phyloP scores from a whole-genome alignment of 148 eudicot species.

The Rhododendron ferrugineum region DNA sequence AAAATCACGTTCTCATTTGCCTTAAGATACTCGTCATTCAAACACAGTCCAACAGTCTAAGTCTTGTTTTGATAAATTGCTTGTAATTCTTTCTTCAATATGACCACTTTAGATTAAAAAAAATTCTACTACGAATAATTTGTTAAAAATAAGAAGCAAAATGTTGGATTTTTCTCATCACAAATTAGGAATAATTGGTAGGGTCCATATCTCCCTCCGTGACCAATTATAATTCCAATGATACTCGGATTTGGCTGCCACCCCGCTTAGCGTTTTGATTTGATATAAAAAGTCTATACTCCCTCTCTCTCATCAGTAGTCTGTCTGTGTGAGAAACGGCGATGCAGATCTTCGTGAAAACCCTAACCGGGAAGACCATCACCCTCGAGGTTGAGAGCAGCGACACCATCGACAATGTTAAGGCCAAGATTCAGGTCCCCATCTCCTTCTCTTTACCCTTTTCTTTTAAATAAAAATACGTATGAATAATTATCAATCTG shows the following conservation, averaged over 20 bases:
- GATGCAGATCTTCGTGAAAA: constrained; percentile 20
- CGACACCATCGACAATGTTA: constrained; percentile 18
- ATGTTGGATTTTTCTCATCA: not conserved
- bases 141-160: too few relatives aligned
- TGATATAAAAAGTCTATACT: not conserved
- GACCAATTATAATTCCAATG: not conserved
- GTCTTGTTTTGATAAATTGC: too few relatives aligned
- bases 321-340: not conserved
- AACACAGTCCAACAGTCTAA: too few relatives aligned
- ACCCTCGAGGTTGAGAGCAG: constrained; percentile 18
- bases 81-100: too few relatives aligned
- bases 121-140: too few relatives aligned
- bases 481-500: not conserved
- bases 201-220: not conserved
- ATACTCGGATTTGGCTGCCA: not conserved
- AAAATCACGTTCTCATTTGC: too few relatives aligned
- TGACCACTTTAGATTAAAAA: too few relatives aligned
- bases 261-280: not conserved
- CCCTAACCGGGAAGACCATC: constrained; percentile 16
- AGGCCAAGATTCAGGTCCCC: constrained; percentile 18
- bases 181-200: not conserved
- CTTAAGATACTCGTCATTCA: too few relatives aligned
- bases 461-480: too few relatives aligned
- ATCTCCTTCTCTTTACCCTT: not conserved
- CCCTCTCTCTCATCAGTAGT: not conserved